Base-by-base conservation (phyloP, 2,329 filamentous ascomycete genomes). In the Aspergillus arachidicola region DNA sequence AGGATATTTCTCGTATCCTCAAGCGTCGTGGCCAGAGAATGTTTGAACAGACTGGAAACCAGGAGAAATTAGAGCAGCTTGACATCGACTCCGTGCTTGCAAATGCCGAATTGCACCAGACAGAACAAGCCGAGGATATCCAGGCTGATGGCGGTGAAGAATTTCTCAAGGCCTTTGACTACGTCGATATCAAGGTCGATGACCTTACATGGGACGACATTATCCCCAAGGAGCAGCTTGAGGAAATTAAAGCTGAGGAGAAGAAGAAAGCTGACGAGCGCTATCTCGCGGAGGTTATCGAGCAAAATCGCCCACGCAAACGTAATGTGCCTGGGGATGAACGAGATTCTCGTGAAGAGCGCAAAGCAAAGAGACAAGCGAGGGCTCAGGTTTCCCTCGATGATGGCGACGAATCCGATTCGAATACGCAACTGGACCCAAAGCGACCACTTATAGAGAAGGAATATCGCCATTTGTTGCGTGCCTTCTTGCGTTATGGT, bases 11-110 rank as follows among this genome's bases (percentile, higher is more conserved):
- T 66, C 91, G 92, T 77, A 96, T 99, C 63, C 86, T 99, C 73
- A 98, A 98, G 82, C 93, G 94, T 80, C 91, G 95, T 70, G 96
- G 95, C n/a, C 95, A 97, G 75, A 97, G 95, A 79, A 96, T 99
- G 90, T 99, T 99, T 70, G 94, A 98, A 79, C 94, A 97, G 77
- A 95, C 92, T 12, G 92, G 93, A 63, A 99, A 99, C 75, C 95
- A 99, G 78, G 91, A 94, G 80, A 95, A 96, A 75, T 85, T 99
- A 6, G 95, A 99, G 79, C 93, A 97, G 78, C 89, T 99, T 28
- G 95, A 99, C 76, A 98, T 99, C 70, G 96, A 99, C 75, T 93
- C 94, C 10, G 95, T 99, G 45, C 87, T 99, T 19, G 95, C 95
- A 72, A 97, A 97, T 76, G 95, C 96, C 32, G 95, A 99, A 80